Percentiles rank a stretch among this genome's conserved stretches.
phyloP scores from a whole-genome alignment of 1,139 yeast genomes.

The Candida anutae region DNA sequence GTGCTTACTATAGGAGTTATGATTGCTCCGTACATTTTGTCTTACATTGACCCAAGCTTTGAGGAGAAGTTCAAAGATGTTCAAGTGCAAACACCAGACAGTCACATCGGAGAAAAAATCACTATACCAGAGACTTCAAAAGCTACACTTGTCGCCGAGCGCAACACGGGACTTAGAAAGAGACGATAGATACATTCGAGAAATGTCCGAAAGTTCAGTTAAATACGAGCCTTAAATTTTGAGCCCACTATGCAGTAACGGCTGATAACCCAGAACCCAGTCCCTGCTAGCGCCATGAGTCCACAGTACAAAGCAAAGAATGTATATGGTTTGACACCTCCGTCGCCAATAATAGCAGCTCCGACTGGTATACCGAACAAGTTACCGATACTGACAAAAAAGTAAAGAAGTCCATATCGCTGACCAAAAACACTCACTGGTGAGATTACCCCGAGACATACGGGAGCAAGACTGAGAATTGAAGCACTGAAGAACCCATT shows the following conservation, averaged over 20 bases:
- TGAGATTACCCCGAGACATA: constrained; percentile 33
- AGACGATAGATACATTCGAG: too few species aligned
- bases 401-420: constrained; percentile 32
- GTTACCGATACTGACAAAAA: constrained; percentile 32
- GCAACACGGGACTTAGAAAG: constrained; percentile 5
- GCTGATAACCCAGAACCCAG: constrained; percentile 24
- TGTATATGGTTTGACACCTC: constrained; percentile 21
- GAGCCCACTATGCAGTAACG: constrained; percentile 27
- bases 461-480: constrained; percentile 31
- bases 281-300: constrained; percentile 19
- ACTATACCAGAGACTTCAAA: background rate
- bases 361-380: constrained; percentile 39
- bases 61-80: constrained; percentile 27
- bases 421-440: constrained; percentile 33
- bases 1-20: constrained; percentile 21
- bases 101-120: too few species aligned
- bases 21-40: constrained; percentile 26
- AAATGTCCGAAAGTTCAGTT: constrained; percentile 4
- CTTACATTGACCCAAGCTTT: constrained; percentile 29
- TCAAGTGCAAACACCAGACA: too few species aligned
- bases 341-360: constrained; percentile 33
- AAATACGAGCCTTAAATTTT: constrained; percentile 24
- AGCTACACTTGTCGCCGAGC: background rate
- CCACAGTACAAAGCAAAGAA: constrained; percentile 32
- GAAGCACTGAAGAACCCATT: constrained; percentile 25